Evolutionary conservation across 1,139 yeast genomes (phyloP).

Genomic region (Suhomyces bolitotheri): DNA sequence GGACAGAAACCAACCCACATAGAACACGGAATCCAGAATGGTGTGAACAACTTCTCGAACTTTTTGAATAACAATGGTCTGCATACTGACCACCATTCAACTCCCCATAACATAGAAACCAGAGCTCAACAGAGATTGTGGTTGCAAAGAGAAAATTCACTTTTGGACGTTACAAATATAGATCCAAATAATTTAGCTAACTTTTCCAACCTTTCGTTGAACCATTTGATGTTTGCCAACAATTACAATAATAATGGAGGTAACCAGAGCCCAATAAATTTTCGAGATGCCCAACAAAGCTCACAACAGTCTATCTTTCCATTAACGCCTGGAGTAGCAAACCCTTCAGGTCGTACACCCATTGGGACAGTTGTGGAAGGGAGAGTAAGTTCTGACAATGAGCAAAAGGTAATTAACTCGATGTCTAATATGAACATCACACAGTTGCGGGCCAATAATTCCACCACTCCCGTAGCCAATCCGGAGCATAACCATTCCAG

Average conservation of each 20-base stretch:
- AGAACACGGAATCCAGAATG: slow-evolving; percentile 19
- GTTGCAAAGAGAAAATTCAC: slow-evolving; percentile 76
- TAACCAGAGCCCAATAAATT: slow-evolving; percentile 7
- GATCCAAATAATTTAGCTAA: slow-evolving; percentile 37
- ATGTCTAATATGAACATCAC: slow-evolving; percentile 2
- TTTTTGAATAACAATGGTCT: slow-evolving; percentile 25
- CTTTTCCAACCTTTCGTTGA: slow-evolving; percentile 46
- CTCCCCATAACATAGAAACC: slow-evolving; percentile 41
- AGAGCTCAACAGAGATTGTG: slow-evolving; percentile 82
- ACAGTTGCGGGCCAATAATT: background rate
- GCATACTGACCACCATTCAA: slow-evolving; percentile 11
- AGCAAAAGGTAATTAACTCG: background rate
- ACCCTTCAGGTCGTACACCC: slow-evolving; percentile 7
- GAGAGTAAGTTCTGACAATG: slow-evolving; percentile 1
- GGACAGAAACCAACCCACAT: background rate
- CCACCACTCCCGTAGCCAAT: background rate
- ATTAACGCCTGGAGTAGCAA: slow-evolving; percentile 14
- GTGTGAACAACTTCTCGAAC: slow-evolving; percentile 35
- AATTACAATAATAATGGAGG: slow-evolving; percentile 23
- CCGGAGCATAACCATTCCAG: slow-evolving; percentile 9
- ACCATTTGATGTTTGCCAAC: slow-evolving; percentile 49
- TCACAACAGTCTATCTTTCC: slow-evolving; percentile 11
- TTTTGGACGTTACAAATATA: slow-evolving; percentile 53
- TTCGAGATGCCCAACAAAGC: slow-evolving; percentile 6
- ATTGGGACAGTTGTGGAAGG: slow-evolving; percentile 1